These are phyloP conservation scores for Colletotrichum chlorophyti DNA, from an alignment of 2,329 filamentous ascomycete species.

Conservation along the genomic window DNA sequence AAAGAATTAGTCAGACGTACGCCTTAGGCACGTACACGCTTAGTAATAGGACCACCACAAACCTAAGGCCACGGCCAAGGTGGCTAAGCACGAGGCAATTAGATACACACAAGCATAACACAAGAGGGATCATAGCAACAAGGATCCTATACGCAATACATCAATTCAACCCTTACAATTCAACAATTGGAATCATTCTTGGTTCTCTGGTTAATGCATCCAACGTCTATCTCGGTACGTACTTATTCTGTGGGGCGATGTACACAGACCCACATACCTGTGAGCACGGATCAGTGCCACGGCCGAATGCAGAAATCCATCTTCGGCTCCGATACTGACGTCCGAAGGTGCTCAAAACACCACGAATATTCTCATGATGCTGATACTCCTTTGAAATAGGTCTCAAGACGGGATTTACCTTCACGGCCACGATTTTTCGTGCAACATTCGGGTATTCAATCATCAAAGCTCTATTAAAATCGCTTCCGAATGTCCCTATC, in stretches of 20 bases:
- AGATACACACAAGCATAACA: too few species aligned
- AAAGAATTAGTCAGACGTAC: too few species aligned
- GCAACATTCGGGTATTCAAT: slow-evolving; percentile 66
- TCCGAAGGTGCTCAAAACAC: too few species aligned
- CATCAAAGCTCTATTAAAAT: slow-evolving; percentile 54
- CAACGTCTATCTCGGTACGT: slow-evolving; percentile 65
- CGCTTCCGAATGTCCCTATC: slow-evolving; percentile 49
- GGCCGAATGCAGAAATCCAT: neutral
- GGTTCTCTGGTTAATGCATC: slow-evolving; percentile 67
- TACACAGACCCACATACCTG: neutral
- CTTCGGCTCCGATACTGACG: too few species aligned
- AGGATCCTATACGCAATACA: too few species aligned
- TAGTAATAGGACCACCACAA: too few species aligned
- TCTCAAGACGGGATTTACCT: slow-evolving; percentile 59
- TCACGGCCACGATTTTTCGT: slow-evolving; percentile 54
- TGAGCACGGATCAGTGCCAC: neutral
- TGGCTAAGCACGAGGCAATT: too few species aligned
- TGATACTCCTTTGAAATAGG: slow-evolving; percentile 34
- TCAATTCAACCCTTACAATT: too few species aligned
- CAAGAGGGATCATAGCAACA: too few species aligned
- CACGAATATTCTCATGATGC: too few species aligned
- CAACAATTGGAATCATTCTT: slow-evolving; percentile 59
- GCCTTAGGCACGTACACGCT: too few species aligned
- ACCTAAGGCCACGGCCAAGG: too few species aligned
- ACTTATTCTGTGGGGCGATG: neutral